Conservation (phyloP, 2,329 filamentous ascomycete species). For the Daldinia eschscholtzii region DNA sequence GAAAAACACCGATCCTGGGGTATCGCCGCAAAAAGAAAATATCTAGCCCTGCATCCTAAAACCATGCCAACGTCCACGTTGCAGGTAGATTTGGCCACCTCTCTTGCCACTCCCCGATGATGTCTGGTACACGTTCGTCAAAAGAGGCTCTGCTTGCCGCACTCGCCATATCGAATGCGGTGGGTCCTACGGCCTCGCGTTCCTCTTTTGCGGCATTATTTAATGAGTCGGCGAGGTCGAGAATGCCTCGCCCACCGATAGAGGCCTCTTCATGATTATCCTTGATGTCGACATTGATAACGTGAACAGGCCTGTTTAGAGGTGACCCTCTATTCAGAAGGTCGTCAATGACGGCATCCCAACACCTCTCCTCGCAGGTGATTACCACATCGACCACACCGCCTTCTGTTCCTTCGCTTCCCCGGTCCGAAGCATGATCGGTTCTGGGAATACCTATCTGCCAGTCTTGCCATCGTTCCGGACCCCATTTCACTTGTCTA, state of each 20-base stretch:
- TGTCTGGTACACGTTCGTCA: conserved; percentile 92
- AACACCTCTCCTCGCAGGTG: conserved; percentile 97
- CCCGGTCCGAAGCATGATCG: conserved; percentile 80
- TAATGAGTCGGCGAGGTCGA: conserved; percentile 88
- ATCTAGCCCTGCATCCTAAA: conserved; percentile 64
- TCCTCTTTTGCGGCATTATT: conserved; percentile 86
- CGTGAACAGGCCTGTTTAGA: conserved; percentile 92
- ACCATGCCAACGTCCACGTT: conserved; percentile 95
- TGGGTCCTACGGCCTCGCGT: conserved; percentile 72
- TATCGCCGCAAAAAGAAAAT: conserved; percentile 49
- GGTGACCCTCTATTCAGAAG: conserved; percentile 86
- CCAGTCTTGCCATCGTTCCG: conserved; percentile 99
- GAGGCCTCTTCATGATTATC: conserved; percentile 98
- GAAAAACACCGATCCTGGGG: conserved; percentile 40
- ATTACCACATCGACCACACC: conserved; percentile 95
- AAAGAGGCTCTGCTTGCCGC: conserved; percentile 80
- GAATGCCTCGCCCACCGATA: conserved; percentile 88
- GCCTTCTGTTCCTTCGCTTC: conserved; percentile 83
- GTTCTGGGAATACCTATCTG: conserved; percentile 85
- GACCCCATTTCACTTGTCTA: conserved; percentile 90
- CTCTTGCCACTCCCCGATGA: conserved; percentile 94
- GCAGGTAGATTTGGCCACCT: conserved; percentile 92
- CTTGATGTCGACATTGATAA: conserved; percentile 98
- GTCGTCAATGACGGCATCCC: conserved; percentile 97
- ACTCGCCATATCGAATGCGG: conserved; percentile 77